These are phyloP conservation scores for Psidium guajava DNA, from an alignment of 345 rosid genomes.

Conservation along the genomic window DNA sequence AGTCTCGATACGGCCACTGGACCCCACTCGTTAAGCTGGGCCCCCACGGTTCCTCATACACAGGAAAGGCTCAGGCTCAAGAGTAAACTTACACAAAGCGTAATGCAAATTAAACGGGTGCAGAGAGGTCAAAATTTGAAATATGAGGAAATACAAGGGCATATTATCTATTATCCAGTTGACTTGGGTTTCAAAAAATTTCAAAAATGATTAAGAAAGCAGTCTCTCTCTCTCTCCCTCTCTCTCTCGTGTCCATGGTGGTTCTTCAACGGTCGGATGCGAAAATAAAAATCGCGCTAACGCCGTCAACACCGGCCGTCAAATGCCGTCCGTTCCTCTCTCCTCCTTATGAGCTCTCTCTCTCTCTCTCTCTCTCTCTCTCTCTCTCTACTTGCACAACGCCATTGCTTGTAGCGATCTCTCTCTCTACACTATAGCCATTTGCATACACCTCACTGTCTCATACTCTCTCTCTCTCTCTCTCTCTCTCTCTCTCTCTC, in stretches of 20 bases:
- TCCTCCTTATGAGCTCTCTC: neutral
- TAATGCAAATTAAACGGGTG: neutral
- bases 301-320: conserved; percentile 1
- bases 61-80: neutral
- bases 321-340: neutral
- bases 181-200: neutral
- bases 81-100: neutral
- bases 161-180: neutral
- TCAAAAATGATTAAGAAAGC: neutral
- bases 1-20: neutral
- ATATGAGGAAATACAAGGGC: neutral
- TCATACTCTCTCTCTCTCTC: neutral
- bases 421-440: neutral
- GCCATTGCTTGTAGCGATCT: neutral
- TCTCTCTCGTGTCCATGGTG: neutral
- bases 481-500: neutral
- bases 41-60: neutral
- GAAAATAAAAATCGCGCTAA: neutral
- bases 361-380: neutral
- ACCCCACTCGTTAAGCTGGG: neutral
- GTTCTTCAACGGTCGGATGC: conserved; percentile 6
- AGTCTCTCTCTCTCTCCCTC: neutral
- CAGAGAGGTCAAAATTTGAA: neutral
- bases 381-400: neutral
- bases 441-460: neutral